A percentile compares a stretch with the other conserved stretches of the same genome.
Evolutionary conservation across 2,329 filamentous ascomycete genomes (phyloP).

Genomic region (Xylaria sp.): DNA sequence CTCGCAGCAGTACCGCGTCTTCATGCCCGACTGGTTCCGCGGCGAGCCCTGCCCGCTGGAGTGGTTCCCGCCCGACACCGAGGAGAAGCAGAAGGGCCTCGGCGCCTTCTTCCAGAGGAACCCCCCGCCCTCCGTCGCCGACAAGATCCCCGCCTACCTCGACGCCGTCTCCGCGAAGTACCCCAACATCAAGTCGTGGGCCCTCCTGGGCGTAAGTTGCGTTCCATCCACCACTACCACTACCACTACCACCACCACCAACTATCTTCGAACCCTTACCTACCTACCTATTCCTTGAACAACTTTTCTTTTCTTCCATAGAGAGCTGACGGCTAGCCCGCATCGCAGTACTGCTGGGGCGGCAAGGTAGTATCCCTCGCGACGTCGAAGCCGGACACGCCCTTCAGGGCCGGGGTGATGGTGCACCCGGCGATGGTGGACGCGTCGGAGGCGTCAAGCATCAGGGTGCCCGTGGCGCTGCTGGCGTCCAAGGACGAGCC

Average conservation of each 20-base stretch:
- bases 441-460: conserved; percentile 58
- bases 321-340: conserved; percentile 4
- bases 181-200: conserved; percentile 60
- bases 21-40: conserved; percentile 91
- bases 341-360: conserved; percentile 66
- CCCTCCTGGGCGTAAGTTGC: conserved; percentile 60
- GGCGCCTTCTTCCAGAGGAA: conserved; percentile 59
- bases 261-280: not conserved
- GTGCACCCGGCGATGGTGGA: conserved; percentile 68
- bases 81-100: conserved; percentile 64
- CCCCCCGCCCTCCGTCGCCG: conserved; percentile 50
- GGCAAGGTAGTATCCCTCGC: conserved; percentile 65
- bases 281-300: conserved; percentile 9
- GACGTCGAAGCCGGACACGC: conserved; percentile 53
- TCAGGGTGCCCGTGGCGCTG: conserved; percentile 64
- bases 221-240: too few relatives aligned
- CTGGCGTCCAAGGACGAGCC: conserved; percentile 69
- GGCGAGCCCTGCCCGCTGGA: conserved; percentile 65
- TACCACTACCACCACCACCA: too few relatives aligned
- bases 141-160: conserved; percentile 57
- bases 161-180: conserved; percentile 56
- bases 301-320: not conserved
- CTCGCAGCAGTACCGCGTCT: conserved; percentile 75
- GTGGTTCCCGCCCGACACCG: conserved; percentile 64
- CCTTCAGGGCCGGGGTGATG: conserved; percentile 57